A percentile compares a stretch with the other conserved stretches of the same genome.
These are phyloP conservation scores for Lactifluus piperatus DNA, from an alignment of 768 basidiomycete species.

Conservation along the genomic window DNA sequence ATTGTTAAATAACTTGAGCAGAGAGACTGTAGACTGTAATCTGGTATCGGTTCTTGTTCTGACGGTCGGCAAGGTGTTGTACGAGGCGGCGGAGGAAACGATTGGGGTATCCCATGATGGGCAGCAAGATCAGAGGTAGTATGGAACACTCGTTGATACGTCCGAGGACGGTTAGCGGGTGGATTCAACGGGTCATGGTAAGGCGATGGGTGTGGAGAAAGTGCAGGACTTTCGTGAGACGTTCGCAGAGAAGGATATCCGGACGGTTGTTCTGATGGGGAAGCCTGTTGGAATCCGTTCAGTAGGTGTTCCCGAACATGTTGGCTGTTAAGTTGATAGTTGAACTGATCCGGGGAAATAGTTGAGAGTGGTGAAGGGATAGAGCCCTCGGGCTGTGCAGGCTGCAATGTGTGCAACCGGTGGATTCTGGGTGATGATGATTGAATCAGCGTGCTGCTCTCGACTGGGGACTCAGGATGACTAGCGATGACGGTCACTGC, in stretches of 20 bases:
- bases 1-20: slow-evolving; percentile 61
- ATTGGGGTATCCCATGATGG: slow-evolving; percentile 73
- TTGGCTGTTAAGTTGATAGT: slow-evolving; percentile 27
- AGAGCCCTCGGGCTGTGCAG: slow-evolving; percentile 26
- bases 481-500: slow-evolving; percentile 7
- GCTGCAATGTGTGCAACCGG: slow-evolving; percentile 47
- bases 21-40: slow-evolving; percentile 40
- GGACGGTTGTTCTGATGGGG: slow-evolving; percentile 27
- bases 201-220: slow-evolving; percentile 42
- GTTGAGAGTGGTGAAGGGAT: slow-evolving; percentile 33
- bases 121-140: slow-evolving; percentile 60
- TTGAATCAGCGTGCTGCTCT: slow-evolving; percentile 42
- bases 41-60: slow-evolving; percentile 30
- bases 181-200: slow-evolving; percentile 54
- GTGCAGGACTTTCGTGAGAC: slow-evolving; percentile 40
- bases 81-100: slow-evolving; percentile 58
- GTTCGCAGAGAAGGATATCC: slow-evolving; percentile 31
- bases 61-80: slow-evolving; percentile 39
- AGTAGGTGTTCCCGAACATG: slow-evolving; percentile 42
- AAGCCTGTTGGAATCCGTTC: slow-evolving; percentile 36
- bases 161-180: slow-evolving; percentile 52
- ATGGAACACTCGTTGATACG: slow-evolving; percentile 52
- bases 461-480: slow-evolving; percentile 7
- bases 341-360: slow-evolving; percentile 41
- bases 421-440: slow-evolving; percentile 37